Evolutionary conservation across 2,329 filamentous ascomycete species (phyloP), one percentile per base, ranked within the genome.

Genomic region (Calonectria crousiana): DNA sequence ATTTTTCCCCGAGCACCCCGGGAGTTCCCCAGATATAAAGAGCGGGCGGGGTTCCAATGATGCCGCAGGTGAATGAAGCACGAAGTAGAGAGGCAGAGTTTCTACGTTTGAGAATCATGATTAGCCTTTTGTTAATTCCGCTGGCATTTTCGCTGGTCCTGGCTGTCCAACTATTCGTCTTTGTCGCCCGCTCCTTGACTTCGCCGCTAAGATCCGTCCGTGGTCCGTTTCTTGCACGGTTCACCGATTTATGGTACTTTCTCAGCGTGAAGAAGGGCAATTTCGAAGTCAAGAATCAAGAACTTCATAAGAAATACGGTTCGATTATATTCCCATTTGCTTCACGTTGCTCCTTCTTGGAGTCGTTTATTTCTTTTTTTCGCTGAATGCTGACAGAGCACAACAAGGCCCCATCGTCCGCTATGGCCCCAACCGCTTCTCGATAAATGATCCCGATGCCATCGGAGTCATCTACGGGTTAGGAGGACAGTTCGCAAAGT

Each of bases 351-450:
- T 34, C 28, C 6, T 20, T 60, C 16, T 9, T 16, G 23, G 16
- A 20, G 20, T n/a, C 20, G 10, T 10, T n/a, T n/a, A n/a, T 4
- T 36, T 16, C 6, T 56, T 30, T 62, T 23, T 26, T 16, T 38
- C 14, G 38, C 9, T 23, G 26, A 9, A 20, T 26, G 18, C 72
- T 74, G n/a, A 74, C 32, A 4, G 2, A 4, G 16, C 2, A 13
- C 6, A 20, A 30, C 20, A 6, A 78, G 77, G 77, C 0, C 74
- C 83, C 0, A 79, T 90, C n/a, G 84, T 89, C 0, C 86, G 88
- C 0, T 85, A 89, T 69, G 87, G 86, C 0, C 88, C 88, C 0
- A 84, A 87, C 23, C 84, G 88, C 10, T 89, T 88, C 69, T 88
- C 85, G 44, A 82, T 90, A 73, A 83, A 82, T 41, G 84, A 88